Percentiles rank a stretch among this genome's conserved stretches.
Conservation (phyloP, 2,329 filamentous ascomycete genomes). For the Phaeosphaeria sp. region DNA sequence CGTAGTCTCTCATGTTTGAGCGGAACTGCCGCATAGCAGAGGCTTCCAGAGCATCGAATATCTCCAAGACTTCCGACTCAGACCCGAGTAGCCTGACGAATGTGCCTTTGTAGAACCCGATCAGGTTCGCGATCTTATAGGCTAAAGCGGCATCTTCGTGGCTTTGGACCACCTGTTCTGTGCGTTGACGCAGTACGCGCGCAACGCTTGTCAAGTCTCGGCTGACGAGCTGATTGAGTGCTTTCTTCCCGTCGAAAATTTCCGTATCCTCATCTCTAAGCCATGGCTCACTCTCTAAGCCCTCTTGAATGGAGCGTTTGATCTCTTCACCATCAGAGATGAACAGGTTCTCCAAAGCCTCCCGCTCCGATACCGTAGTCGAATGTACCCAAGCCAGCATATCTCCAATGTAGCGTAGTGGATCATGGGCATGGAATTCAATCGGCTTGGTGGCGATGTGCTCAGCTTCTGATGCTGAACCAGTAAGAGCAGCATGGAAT, state of each 20-base stretch:
- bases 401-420: slow-evolving; percentile 88
- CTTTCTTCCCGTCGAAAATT: slow-evolving; percentile 79
- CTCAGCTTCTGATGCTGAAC: slow-evolving; percentile 66
- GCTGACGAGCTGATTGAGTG: slow-evolving; percentile 85
- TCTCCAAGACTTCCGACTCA: slow-evolving; percentile 72
- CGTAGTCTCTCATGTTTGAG: slow-evolving; percentile 78
- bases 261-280: slow-evolving; percentile 61
- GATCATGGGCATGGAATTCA: slow-evolving; percentile 90
- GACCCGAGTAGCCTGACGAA: slow-evolving; percentile 79
- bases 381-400: slow-evolving; percentile 99
- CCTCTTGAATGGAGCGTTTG: slow-evolving; percentile 78
- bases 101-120: slow-evolving; percentile 87
- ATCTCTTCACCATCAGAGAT: slow-evolving; percentile 90
- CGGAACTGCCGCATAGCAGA: slow-evolving; percentile 85
- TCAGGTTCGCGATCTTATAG: slow-evolving; percentile 87
- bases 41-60: slow-evolving; percentile 71
- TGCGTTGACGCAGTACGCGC: slow-evolving; percentile 82
- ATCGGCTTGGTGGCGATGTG: slow-evolving; percentile 76
- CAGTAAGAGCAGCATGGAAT: slow-evolving; percentile 88
- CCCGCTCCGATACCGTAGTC: slow-evolving; percentile 88
- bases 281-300: slow-evolving; percentile 85
- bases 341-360: slow-evolving; percentile 90
- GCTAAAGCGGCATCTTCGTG: slow-evolving; percentile 88
- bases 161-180: slow-evolving; percentile 89
- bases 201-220: slow-evolving; percentile 82